A percentile compares a stretch with the other conserved stretches of the same genome.
Conservation (phyloP, 192 early-diverging fungal species). For the Chytriomyces sp. region DNA sequence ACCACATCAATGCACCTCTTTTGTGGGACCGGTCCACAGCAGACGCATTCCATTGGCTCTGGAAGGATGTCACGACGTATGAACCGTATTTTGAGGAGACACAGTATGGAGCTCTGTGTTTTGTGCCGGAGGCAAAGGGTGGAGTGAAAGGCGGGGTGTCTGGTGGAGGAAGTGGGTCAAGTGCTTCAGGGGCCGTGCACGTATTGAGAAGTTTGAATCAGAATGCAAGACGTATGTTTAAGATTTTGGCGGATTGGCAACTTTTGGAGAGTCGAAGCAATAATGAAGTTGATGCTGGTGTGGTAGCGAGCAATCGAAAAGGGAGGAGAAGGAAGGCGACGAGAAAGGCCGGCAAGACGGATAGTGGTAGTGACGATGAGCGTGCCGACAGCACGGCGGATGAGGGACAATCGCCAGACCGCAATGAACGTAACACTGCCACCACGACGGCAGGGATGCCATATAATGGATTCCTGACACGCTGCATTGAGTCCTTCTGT, state of each 20-base stretch:
- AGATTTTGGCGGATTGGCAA: conserved; percentile 84
- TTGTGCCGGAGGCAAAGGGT: conserved; percentile 49
- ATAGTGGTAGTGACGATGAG: conserved; percentile 21
- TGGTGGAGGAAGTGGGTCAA: neutral
- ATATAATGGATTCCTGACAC: conserved; percentile 68
- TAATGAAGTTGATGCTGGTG: conserved; percentile 18
- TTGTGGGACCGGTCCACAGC: conserved; percentile 82
- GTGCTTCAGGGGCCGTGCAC: conserved; percentile 65
- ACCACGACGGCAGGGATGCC: conserved; percentile 59
- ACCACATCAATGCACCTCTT: conserved; percentile 89
- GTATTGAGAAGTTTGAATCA: conserved; percentile 82
- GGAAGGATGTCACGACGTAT: conserved; percentile 93
- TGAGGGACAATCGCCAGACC: neutral
- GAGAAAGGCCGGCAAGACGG: conserved; percentile 22
- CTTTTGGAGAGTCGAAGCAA: conserved; percentile 49
- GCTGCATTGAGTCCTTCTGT: conserved; percentile 81
- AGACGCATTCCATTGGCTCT: conserved; percentile 79
- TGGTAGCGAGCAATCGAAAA: neutral
- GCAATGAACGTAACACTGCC: neutral
- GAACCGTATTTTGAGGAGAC: conserved; percentile 82
- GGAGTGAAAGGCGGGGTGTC: conserved; percentile 23
- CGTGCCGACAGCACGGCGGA: conserved; percentile 28
- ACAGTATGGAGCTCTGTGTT: conserved; percentile 74
- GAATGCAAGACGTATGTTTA: conserved; percentile 86
- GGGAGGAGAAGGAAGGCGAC: conserved; percentile 11